phyloP scores from a whole-genome alignment of 2,329 filamentous ascomycete species.

The Colletotrichum sp. region DNA sequence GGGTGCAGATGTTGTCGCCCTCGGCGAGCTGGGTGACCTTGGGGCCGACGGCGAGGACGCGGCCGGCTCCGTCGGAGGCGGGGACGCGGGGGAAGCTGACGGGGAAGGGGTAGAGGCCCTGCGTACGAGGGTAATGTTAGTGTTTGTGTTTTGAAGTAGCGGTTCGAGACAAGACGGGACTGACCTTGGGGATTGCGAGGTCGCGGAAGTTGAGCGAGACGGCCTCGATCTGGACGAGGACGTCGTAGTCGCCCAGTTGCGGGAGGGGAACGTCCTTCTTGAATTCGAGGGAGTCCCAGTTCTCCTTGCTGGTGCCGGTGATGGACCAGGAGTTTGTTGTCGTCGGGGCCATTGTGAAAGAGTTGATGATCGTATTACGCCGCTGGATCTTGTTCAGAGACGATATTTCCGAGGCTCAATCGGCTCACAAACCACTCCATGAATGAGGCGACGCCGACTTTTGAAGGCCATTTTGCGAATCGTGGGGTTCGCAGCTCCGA shows the following conservation, averaged over 20 bases:
- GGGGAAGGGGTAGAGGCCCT: slow-evolving; percentile 53
- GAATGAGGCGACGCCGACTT: not conserved
- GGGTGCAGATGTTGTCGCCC: slow-evolving; percentile 62
- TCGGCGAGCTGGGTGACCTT: slow-evolving; percentile 52
- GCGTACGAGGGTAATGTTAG: slow-evolving; percentile 13
- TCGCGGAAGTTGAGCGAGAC: slow-evolving; percentile 63
- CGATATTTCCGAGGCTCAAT: not conserved
- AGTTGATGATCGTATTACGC: not conserved
- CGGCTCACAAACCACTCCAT: accelerated
- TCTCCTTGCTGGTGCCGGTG: slow-evolving; percentile 37
- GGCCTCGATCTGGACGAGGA: slow-evolving; percentile 69
- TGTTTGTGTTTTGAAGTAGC: not conserved
- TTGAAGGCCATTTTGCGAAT: not conserved
- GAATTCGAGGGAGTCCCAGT: slow-evolving; percentile 66
- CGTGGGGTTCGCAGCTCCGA: not conserved
- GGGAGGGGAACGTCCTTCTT: slow-evolving; percentile 60
- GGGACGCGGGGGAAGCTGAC: slow-evolving; percentile 49
- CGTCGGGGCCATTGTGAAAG: slow-evolving; percentile 3
- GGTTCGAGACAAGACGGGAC: not conserved
- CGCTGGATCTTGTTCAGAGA: not conserved
- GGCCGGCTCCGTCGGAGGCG: slow-evolving; percentile 59
- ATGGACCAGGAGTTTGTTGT: slow-evolving; percentile 65
- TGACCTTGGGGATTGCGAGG: slow-evolving; percentile 49
- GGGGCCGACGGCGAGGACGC: slow-evolving; percentile 55
- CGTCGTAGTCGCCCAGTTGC: slow-evolving; percentile 70